A percentile compares a stretch with the other conserved stretches of the same genome.
phyloP scores from a whole-genome alignment of 2,329 filamentous ascomycete genomes.

The Penicillium sp. region DNA sequence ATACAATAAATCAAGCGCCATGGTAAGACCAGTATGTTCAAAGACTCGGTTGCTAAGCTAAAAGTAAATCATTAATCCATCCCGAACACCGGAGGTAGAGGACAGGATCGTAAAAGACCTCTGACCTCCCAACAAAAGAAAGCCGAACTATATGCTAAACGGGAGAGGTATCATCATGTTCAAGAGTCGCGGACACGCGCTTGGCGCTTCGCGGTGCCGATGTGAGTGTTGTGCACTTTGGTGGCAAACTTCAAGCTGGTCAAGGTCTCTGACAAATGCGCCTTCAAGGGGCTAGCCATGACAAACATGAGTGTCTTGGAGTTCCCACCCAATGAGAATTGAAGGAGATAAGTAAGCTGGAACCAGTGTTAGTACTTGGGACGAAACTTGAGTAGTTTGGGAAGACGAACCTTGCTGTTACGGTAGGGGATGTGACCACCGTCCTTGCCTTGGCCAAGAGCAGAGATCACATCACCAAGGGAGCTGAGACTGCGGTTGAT shows the following conservation, averaged over 20 bases:
- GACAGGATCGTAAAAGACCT: constrained; percentile 32
- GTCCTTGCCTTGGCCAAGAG: constrained; percentile 78
- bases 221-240: constrained; percentile 86
- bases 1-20: constrained; percentile 22
- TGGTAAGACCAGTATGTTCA: constrained; percentile 7
- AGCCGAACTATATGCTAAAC: constrained; percentile 24
- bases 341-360: constrained; percentile 84
- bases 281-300: constrained; percentile 91
- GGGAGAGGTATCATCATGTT: constrained; percentile 24
- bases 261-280: constrained; percentile 86
- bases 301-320: constrained; percentile 99
- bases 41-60: not conserved
- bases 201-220: constrained; percentile 71
- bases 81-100: constrained; percentile 29
- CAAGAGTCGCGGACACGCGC: constrained; percentile 37
- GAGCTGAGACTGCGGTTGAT: constrained; percentile 96
- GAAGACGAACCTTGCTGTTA: constrained; percentile 74
- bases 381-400: not conserved
- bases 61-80: constrained; percentile 11
- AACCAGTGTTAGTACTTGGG: constrained; percentile 16
- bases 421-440: constrained; percentile 84
- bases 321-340: constrained; percentile 92
- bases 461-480: constrained; percentile 90
- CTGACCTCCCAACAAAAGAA: constrained; percentile 13
- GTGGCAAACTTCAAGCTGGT: constrained; percentile 95